Evolutionary conservation across 2,329 filamentous ascomycete species (phyloP), one percentile per base, ranked within the genome.

Genomic region (Peltaster fructicola): DNA sequence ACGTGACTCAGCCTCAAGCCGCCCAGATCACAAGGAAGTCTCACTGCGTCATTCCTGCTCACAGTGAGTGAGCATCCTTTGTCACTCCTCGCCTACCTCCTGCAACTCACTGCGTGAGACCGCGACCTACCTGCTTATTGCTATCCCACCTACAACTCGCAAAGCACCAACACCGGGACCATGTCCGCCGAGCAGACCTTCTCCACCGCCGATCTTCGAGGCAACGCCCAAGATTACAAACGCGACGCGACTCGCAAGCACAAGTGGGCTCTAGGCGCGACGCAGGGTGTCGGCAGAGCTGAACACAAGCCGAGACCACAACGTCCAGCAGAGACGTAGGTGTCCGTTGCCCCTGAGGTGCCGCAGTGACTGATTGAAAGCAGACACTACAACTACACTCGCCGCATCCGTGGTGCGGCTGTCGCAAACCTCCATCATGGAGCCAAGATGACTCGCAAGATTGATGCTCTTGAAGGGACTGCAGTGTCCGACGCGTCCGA

Each of bases 151-250:
- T 9, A 17, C 21, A 24, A 5, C 16, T 22, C 17, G 10, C 8
- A 17, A 10, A 27, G 12, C 26, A 15, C 26, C 13, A 13, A 12
- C 15, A 7, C 11, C 6, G 7, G 4, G 9, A 18, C 22, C 45
- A 59, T 59, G 55, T 50, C 54, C 36, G 44, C 53, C 39, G 51
- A 57, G 38, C 54, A 57, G 45, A 47, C 52, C 42, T 49, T 57
- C 40, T 46, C 50, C 28, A 57, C 55, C 39, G 44, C 49, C 44
- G 65, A 70, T 43, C 53, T 69, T 33, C 64, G 65, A 43, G 57
- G 56, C 45, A 50, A 50, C 36, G 54, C 61, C 41, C 59, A 59
- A 40, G 60, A 63, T 38, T 59, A 52, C 49, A 54, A 57, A 37
- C 59, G 60, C 41, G 54, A 55, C 40, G 54, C 56, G 42, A 52